Conservation (phyloP, 768 basidiomycete species). For the Lentinula sp. region DNA sequence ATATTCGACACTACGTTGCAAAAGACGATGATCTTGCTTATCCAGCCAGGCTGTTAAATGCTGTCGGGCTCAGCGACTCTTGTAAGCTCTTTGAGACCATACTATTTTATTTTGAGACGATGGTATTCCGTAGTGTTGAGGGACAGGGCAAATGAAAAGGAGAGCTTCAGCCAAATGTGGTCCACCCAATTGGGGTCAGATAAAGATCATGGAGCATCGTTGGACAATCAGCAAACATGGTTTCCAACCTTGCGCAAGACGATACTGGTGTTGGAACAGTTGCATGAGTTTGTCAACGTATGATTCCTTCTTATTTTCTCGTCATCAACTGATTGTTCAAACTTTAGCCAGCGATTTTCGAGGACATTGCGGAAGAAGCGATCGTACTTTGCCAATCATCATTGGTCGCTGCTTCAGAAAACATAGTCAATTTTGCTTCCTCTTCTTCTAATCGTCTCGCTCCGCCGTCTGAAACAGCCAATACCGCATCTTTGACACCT, state of each 20-base stretch:
- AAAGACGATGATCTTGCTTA: conserved; percentile 79
- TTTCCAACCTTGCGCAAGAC: conserved; percentile 86
- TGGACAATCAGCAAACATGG: conserved; percentile 82
- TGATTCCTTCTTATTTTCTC: conserved; percentile 10
- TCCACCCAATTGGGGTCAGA: background rate
- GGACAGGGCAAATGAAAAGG: conserved; percentile 54
- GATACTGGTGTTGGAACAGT: conserved; percentile 85
- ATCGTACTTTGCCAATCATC: conserved; percentile 78
- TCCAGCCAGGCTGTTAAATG: conserved; percentile 75
- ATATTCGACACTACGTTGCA: conserved; percentile 79
- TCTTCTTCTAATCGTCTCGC: conserved; percentile 7
- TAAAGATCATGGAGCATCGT: conserved; percentile 56
- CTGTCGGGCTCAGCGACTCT: conserved; percentile 18
- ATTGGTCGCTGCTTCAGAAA: conserved; percentile 65
- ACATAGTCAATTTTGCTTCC: conserved; percentile 34
- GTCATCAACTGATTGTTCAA: background rate
- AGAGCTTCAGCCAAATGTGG: conserved; percentile 53
- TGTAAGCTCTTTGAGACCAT: conserved; percentile 1
- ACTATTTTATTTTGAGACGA: conserved; percentile 27
- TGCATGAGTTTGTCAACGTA: conserved; percentile 92
- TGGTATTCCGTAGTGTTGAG: conserved; percentile 34
- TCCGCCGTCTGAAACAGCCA: background rate
- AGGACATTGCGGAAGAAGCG: conserved; percentile 95
- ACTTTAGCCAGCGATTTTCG: conserved; percentile 83
- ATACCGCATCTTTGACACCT: background rate